These are phyloP conservation scores for Sphagnum magellanicum DNA, from an alignment of 228 moss, liverwort and hornwort genomes.

Conservation along the genomic window DNA sequence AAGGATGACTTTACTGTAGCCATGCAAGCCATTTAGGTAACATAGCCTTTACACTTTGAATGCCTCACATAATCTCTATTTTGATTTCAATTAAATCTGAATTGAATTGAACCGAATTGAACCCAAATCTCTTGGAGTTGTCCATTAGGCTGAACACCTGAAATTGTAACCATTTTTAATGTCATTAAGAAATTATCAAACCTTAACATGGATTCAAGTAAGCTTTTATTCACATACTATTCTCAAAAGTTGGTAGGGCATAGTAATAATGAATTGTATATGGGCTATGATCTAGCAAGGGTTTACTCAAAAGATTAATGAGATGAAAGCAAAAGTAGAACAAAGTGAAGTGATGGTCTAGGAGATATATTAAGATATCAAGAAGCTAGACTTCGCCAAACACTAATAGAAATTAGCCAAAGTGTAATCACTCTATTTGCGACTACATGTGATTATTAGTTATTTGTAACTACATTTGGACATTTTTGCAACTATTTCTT, in stretches of 20 bases:
- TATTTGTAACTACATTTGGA: too few species aligned
- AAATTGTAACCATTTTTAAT: neutral
- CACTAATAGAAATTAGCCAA: too few species aligned
- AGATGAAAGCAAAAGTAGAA: slow-evolving; percentile 96
- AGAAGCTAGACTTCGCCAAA: slow-evolving; percentile 96
- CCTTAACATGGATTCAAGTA: too few species aligned
- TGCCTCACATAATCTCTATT: too few species aligned
- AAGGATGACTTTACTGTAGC: slow-evolving; percentile 98
- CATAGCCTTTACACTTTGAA: too few species aligned
- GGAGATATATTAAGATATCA: slow-evolving; percentile 98
- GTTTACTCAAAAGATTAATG: slow-evolving; percentile 86
- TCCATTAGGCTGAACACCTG: neutral
- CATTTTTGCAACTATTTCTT: too few species aligned
- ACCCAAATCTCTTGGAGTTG: too few species aligned
- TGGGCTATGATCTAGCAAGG: slow-evolving; percentile 43
- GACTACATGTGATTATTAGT: too few species aligned
- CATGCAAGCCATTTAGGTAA: slow-evolving; percentile 92
- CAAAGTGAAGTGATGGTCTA: slow-evolving; percentile 99
- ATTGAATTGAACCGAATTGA: too few species aligned
- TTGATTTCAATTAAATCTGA: neutral
- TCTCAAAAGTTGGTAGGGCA: too few species aligned
- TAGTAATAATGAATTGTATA: neutral
- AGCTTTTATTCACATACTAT: too few species aligned
- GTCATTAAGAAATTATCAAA: neutral
- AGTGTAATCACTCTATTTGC: too few species aligned